A percentile compares a stretch with the other conserved stretches of the same genome.
These are phyloP conservation scores for Sarcodon aspratus DNA, from an alignment of 768 basidiomycete species.

Conservation along the genomic window DNA sequence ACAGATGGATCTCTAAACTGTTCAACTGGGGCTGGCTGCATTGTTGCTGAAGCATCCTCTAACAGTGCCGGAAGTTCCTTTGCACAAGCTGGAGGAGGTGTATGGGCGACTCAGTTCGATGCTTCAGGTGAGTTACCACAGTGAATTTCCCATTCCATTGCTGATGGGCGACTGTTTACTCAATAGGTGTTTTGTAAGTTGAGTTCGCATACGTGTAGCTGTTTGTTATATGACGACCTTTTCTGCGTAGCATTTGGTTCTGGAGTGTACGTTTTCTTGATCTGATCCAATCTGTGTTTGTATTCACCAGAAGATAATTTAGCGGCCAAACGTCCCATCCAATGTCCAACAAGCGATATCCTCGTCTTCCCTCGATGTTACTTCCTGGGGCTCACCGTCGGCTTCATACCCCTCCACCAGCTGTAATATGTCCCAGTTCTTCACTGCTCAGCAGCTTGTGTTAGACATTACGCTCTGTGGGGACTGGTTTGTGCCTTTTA, in stretches of 20 bases:
- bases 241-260: slow-evolving; percentile 31
- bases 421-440: slow-evolving; percentile 34
- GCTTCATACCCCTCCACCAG: slow-evolving; percentile 26
- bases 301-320: not conserved
- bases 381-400: slow-evolving; percentile 34
- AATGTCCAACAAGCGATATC: slow-evolving; percentile 20
- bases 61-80: slow-evolving; percentile 30
- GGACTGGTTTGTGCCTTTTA: slow-evolving; percentile 24
- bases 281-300: not conserved
- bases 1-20: slow-evolving; percentile 17
- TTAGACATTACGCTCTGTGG: slow-evolving; percentile 51
- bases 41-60: slow-evolving; percentile 18
- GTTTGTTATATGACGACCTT: not conserved
- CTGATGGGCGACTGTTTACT: slow-evolving; percentile 1
- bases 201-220: not conserved
- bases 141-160: not conserved
- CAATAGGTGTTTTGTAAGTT: not conserved
- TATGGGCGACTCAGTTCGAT: slow-evolving; percentile 62
- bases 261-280: slow-evolving; percentile 24
- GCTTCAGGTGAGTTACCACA: slow-evolving; percentile 36
- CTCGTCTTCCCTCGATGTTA: slow-evolving; percentile 22
- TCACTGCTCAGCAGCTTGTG: slow-evolving; percentile 38
- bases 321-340: slow-evolving; percentile 27
- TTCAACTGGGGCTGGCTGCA: slow-evolving; percentile 12
- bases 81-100: slow-evolving; percentile 39